Evolutionary conservation across 169 alveolate species (phyloP).

Genomic region (Sarcocystis neurona): DNA sequence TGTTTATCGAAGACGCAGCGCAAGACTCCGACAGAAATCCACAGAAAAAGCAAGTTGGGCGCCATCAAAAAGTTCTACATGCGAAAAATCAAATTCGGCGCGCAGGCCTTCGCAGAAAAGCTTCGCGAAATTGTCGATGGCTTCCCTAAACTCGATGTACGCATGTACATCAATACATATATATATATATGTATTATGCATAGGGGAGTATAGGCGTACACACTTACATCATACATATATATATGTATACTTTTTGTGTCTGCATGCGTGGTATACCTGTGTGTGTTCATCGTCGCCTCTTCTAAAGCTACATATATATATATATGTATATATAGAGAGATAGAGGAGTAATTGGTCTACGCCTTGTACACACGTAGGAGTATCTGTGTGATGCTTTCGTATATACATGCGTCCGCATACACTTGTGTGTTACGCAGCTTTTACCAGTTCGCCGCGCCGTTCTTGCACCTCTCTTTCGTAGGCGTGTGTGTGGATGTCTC

Average conservation of each 20-base stretch:
- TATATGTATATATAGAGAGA: not conserved
- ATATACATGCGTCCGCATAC: too few species aligned
- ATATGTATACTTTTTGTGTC: not conserved
- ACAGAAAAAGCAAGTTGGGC: constrained; percentile 96
- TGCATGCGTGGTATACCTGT: not conserved
- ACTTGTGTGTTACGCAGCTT: too few species aligned
- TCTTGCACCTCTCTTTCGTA: too few species aligned
- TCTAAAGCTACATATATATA: not conserved
- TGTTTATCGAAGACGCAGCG: constrained; percentile 97
- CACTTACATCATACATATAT: not conserved
- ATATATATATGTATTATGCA: not conserved
- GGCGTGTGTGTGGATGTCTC: too few species aligned
- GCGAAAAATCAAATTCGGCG: constrained; percentile 98
- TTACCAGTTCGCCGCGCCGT: too few species aligned
- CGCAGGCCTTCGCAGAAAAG: constrained; percentile 93
- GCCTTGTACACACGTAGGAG: not conserved
- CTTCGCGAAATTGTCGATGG: constrained; percentile 90
- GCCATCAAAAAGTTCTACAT: constrained; percentile 98
- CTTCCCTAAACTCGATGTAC: constrained; percentile 96
- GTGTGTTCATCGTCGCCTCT: not conserved
- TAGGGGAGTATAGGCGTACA: not conserved
- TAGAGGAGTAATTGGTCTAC: not conserved
- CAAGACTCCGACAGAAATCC: constrained; percentile 99
- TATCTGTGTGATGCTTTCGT: not conserved
- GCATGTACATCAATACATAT: constrained; percentile 21